Evolutionary conservation across 345 rosid species (phyloP).

Genomic region (Theobroma cacao): DNA sequence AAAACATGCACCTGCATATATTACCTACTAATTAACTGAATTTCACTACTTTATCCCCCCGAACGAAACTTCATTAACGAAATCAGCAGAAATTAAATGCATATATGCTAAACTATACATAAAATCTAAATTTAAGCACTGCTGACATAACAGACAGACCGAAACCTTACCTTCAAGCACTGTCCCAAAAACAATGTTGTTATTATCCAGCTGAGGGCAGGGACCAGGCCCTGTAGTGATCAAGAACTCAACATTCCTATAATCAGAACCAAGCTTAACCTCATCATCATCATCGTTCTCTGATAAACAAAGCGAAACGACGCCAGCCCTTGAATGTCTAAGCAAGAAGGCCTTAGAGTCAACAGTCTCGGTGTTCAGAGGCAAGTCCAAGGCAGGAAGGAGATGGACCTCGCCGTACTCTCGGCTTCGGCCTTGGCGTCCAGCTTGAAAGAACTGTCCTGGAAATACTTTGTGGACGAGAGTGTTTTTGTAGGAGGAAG

Average conservation of each 20-base stretch:
- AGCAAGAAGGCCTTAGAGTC: slow-evolving; percentile 64
- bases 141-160: not conserved
- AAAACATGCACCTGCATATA: no score
- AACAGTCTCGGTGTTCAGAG: slow-evolving; percentile 66
- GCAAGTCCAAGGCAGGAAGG: slow-evolving; percentile 37
- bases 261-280: slow-evolving; percentile 60
- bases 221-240: slow-evolving; percentile 92
- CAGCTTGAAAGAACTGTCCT: slow-evolving; percentile 76
- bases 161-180: slow-evolving; percentile 72
- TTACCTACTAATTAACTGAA: no score
- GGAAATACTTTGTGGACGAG: slow-evolving; percentile 77
- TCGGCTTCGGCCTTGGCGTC: slow-evolving; percentile 58
- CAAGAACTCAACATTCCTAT: slow-evolving; percentile 86
- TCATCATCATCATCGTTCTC: slow-evolving; percentile 89
- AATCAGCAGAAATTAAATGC: not conserved
- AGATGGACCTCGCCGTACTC: slow-evolving; percentile 56
- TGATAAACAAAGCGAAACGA: slow-evolving; percentile 73
- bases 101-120: no score
- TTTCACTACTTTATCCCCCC: no score
- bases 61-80: not conserved
- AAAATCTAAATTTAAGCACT: not conserved
- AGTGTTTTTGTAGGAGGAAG: slow-evolving; percentile 67
- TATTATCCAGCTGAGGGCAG: slow-evolving; percentile 67
- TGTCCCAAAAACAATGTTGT: slow-evolving; percentile 85
- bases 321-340: slow-evolving; percentile 56